A percentile compares a stretch with the other conserved stretches of the same genome.
phyloP scores from a whole-genome alignment of 805 yeast species.

The Pichia scutulata region DNA sequence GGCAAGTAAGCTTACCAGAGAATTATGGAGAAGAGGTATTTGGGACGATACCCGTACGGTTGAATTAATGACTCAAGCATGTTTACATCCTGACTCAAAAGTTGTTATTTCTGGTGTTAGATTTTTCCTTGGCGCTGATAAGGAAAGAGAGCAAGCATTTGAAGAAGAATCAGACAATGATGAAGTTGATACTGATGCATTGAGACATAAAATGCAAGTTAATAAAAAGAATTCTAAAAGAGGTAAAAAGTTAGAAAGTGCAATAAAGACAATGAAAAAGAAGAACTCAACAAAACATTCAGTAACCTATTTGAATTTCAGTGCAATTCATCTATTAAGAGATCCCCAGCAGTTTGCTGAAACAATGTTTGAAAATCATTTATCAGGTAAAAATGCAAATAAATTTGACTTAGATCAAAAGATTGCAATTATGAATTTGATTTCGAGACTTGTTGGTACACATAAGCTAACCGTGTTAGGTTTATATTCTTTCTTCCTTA shows the following conservation, averaged over 20 bases:
- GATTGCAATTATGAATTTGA: conserved; percentile 76
- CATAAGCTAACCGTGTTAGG: conserved; percentile 90
- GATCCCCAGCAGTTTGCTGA: conserved; percentile 99
- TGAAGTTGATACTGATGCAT: conserved; percentile 60
- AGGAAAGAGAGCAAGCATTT: conserved; percentile 79
- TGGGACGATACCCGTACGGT: conserved; percentile 98
- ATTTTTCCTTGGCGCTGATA: conserved; percentile 92
- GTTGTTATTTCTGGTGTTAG: conserved; percentile 84
- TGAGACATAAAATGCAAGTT: conserved; percentile 75
- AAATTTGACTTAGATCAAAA: conserved; percentile 81
- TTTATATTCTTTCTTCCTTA: conserved; percentile 78
- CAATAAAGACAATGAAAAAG: conserved; percentile 61
- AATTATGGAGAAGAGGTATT: conserved; percentile 93
- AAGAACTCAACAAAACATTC: conserved; percentile 50
- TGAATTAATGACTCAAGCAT: conserved; percentile 96
- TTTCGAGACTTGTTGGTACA: conserved; percentile 86
- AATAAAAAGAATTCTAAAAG: conserved; percentile 78
- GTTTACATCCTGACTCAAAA: conserved; percentile 78
- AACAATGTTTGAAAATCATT: conserved; percentile 60
- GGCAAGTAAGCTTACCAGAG: conserved; percentile 94
- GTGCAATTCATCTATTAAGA: conserved; percentile 87
- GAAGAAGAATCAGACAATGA: conserved; percentile 61
- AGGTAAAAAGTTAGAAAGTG: conserved; percentile 71
- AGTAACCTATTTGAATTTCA: conserved; percentile 74
- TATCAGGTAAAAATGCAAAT: conserved; percentile 61